Evolutionary conservation across 148 eudicot species (phyloP), one percentile per base, ranked within the genome.

Genomic region (Rhododendron williamsianum): DNA sequence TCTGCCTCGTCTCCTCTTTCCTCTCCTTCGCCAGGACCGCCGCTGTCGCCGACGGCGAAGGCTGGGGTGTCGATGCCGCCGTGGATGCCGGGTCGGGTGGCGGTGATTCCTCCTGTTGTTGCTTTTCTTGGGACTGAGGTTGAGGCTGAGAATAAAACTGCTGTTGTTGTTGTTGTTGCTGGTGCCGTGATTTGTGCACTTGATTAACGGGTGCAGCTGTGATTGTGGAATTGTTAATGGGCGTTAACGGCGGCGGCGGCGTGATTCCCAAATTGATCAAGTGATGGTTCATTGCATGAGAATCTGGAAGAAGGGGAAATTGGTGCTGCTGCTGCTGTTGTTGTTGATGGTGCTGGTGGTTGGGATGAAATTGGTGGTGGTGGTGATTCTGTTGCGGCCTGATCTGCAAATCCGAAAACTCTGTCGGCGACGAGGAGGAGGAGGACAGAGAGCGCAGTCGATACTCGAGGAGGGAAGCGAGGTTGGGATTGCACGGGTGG

Each of bases 401-500:
- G 18, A 69, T 69, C 67, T 85, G 58, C 38, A 35, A 21, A 45
- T 5, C 38, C 2, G 46, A 63, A 43, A 78, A 21, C 2, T 15
- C 27, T 21, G 52, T 23, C 27, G 36, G 69, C 80, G 71, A 65
- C 45, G 45, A 41, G 0, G 7, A 41, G 45, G 45, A 41, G 45
- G 45, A 6, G 5, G 92, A 86, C 13, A 97, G 86, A 38, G 98
- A 95, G 3, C 98, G 93, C 73, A 97, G 98, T 30, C 99, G 81
- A 8, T 88, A 89, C 87, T 97, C 99, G 21, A 97, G 91, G 46
- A 93, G 88, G 52, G 94, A 71, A 15, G 94, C 99, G 3, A 97
- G 93, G 65, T 88, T 91, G 25, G 97, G 99, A 87, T 95, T 97
- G 82, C 96, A 95, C n/a, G 99, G 99, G 85, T 92, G 94, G 73